Percentiles rank a stretch among this genome's conserved stretches.
These are phyloP conservation scores for Avicennia marina DNA, from an alignment of 257 asterid species.

Conservation along the genomic window DNA sequence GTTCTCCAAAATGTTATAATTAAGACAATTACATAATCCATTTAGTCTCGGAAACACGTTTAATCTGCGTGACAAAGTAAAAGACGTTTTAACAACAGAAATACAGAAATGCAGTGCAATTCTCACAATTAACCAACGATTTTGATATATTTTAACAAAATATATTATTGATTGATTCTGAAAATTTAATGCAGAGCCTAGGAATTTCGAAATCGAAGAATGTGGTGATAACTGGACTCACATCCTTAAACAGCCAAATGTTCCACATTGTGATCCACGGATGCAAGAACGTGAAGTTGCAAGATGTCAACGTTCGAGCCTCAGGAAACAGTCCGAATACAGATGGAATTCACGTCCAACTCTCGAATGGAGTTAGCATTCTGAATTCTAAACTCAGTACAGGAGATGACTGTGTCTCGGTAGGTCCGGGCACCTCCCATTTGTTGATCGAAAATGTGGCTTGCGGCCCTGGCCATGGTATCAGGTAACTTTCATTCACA, in stretches of 20 bases:
- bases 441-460: slow-evolving; percentile 33
- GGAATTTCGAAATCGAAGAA: slow-evolving; percentile 42
- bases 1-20: no score
- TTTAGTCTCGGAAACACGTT: no score
- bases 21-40: no score
- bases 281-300: slow-evolving; percentile 36
- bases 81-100: no score
- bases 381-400: slow-evolving; percentile 30
- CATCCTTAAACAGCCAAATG: slow-evolving; percentile 48
- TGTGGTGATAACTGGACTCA: slow-evolving; percentile 34
- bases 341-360: slow-evolving; percentile 53
- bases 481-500: slow-evolving; percentile 27
- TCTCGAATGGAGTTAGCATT: slow-evolving; percentile 29
- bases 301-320: slow-evolving; percentile 26
- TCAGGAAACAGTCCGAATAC: slow-evolving; percentile 47
- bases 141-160: background rate
- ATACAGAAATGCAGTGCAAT: no score
- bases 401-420: slow-evolving; percentile 57
- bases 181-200: slow-evolving; percentile 36
- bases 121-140: background rate
- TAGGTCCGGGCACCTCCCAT: slow-evolving; percentile 49
- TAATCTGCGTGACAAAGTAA: no score
- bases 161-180: background rate
- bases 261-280: slow-evolving; percentile 55
- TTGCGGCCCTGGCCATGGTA: slow-evolving; percentile 62